These are phyloP conservation scores for Aureobasidium sp. DNA, from an alignment of 2,329 filamentous ascomycete species.

Conservation along the genomic window DNA sequence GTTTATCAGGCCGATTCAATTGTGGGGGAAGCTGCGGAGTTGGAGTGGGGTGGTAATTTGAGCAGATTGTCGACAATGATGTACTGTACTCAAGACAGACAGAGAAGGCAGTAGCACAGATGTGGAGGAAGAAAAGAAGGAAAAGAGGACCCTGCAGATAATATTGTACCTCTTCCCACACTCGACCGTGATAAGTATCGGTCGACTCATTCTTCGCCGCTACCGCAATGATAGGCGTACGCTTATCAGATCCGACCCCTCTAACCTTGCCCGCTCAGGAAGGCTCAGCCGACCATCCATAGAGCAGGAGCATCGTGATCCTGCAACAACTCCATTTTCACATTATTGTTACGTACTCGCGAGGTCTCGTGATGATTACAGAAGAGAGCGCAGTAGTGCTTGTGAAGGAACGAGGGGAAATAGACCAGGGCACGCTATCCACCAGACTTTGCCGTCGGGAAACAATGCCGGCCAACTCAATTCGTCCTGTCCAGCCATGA, in stretches of 20 bases:
- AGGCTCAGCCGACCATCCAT: neutral
- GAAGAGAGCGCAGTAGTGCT: neutral
- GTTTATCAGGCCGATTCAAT: neutral
- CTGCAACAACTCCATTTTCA: neutral
- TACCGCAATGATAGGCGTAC: neutral
- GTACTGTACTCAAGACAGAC: neutral
- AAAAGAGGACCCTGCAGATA: neutral
- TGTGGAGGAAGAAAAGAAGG: neutral
- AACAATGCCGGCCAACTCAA: neutral
- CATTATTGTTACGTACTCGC: neutral
- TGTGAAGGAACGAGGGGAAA: neutral
- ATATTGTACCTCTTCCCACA: neutral
- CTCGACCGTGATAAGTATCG: neutral
- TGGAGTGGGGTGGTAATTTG: neutral
- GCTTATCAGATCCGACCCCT: slow-evolving; percentile 12
- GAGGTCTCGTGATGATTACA: neutral
- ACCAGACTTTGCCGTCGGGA: slow-evolving; percentile 5
- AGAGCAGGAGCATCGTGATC: neutral
- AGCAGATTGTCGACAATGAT: neutral
- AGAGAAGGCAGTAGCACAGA: neutral
- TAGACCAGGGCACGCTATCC: neutral
- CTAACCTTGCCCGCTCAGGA: slow-evolving; percentile 4
- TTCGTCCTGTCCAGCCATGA: neutral
- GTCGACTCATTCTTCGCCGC: neutral
- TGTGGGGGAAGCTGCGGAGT: slow-evolving; percentile 7